Base-by-base conservation (phyloP, 768 basidiomycete genomes). In the Amanita polypyramis region DNA sequence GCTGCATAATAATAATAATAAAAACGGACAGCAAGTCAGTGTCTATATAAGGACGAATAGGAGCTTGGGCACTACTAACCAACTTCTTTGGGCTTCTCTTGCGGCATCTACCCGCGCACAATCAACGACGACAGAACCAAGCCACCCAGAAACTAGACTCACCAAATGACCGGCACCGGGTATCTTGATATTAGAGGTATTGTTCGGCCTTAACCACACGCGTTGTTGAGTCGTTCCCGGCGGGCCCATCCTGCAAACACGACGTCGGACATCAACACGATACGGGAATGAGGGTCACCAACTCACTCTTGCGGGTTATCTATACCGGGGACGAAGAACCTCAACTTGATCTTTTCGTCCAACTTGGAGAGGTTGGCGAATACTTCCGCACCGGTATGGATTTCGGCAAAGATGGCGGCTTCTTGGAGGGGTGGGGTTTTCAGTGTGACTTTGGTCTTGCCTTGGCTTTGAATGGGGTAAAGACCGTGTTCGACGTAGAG, bases 351-450 rank as follows among this genome's bases (percentile, higher is more conserved):
- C 32, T 67, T 62, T 40, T 69, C 63, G 42, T 80, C 75, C 23
- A 85, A 60, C n/a, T 53, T 54, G 10, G 61, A 59, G 8, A 77
- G 43, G n/a, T 62, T 58, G 12, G 68, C 62, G 56, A 63, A 76
- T 7, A 65, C 70, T 45, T 74, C 72, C 37, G 64, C 68, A 27
- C 62, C 57, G 0, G 68, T 69, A 43, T 58, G 62, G 5, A 55
- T 58, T 45, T 82, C 82, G 0, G 69, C 62, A 59, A 85, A 86
- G 14, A 74, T 66, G 2, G 75, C 59, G 2, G 76, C 81, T 62
- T 90, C 88, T 54, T 79, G 80, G 4, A 84, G 52, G 2, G 72
- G 70, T 1, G 78, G 64, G 73, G 75, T 86, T 61, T 87, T 89
- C 34, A 91, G 74, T 36, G 60, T 68, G 8, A 79, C 70, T 0